Evolutionary conservation across 1,139 yeast species (phyloP), one percentile per base, ranked within the genome.

Genomic region (Yamadazyma blattariae): DNA sequence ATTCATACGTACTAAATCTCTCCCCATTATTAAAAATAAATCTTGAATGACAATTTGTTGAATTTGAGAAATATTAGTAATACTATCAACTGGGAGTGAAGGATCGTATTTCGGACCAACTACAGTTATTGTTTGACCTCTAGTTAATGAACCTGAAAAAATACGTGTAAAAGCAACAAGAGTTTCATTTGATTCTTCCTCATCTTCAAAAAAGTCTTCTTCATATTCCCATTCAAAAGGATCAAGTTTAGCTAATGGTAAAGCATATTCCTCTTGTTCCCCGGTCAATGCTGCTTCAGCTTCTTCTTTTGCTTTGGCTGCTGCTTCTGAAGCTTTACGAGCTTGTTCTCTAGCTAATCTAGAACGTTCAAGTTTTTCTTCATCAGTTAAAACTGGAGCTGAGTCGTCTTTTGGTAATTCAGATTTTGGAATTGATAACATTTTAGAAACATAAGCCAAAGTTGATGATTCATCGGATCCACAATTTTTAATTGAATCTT

Each of bases 51-150:
- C 68, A 12, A 68, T 57, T 20, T 56, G 46, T 19, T 74, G 64
- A 16, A 81, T 64, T 50, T 83, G 83, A 16, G 57, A 57, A 4
- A 38, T 34, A 39, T 68, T 67, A 5, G 51, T 47, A 1, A 57
- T 56, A 41, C 77, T 74, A 13, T 60, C 66, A n/a, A 55, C 61
- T 7, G 94, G 90, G 20, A 67, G 55, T 0, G 74, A 57, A 0
- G 97, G 94, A 52, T 86, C 84, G 57, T 81, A 92, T 51, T 86
- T 85, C 3, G 98, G 98, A 1, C 95, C 95, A 19, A 90, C 62
- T 2, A 90, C 80, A 1, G 81, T 70, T 8, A 92, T 64, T 36
- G 72, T 74, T 51, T 88, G 92, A 0, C 97, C 97, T 25, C 77
- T 74, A 20, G 70, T 63, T 32, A 94, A 60, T 0, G 88, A 73